Evolutionary conservation across 1,284 basidiomycete genomes (phyloP).

Genomic region (Ganoderma multipileum): DNA sequence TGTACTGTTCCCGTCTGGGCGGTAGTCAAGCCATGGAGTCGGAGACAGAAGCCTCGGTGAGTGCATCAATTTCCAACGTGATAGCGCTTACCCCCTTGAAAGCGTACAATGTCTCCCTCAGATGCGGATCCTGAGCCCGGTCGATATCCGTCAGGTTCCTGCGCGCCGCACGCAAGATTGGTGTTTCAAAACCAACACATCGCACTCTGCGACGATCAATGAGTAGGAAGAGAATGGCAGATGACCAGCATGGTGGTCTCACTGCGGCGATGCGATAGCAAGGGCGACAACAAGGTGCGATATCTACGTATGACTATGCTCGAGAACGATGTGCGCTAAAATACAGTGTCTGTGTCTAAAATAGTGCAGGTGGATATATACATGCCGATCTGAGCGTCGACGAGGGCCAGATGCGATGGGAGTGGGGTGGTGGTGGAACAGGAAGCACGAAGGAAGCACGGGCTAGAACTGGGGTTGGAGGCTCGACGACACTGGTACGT

Average conservation of each 20-base stretch:
- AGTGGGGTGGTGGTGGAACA: background rate
- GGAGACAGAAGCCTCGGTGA: slow-evolving; percentile 1
- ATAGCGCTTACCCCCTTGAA: background rate
- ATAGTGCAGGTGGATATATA: background rate
- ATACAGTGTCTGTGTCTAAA: slow-evolving; percentile 23
- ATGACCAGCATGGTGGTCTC: background rate
- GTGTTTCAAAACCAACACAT: background rate
- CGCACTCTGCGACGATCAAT: slow-evolving; percentile 1
- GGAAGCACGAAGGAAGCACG: background rate
- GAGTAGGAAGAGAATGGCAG: background rate
- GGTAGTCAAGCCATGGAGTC: slow-evolving; percentile 10
- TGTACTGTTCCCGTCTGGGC: background rate
- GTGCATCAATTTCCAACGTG: background rate
- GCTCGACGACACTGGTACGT: slow-evolving; percentile 37
- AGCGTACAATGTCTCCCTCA: background rate
- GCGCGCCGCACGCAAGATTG: background rate
- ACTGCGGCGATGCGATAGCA: slow-evolving; percentile 5
- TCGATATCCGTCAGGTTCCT: background rate
- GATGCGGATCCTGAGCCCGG: background rate
- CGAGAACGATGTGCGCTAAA: slow-evolving; percentile 10
- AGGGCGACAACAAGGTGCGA: slow-evolving; percentile 8
- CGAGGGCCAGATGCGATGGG: background rate
- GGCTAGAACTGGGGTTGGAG: background rate
- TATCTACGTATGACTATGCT: slow-evolving; percentile 6
- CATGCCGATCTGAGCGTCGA: background rate